Evolutionary conservation across 176 grass and related monocot species (phyloP), one percentile per base, ranked within the genome.

Genomic region (Rhynchospora tenuis): DNA sequence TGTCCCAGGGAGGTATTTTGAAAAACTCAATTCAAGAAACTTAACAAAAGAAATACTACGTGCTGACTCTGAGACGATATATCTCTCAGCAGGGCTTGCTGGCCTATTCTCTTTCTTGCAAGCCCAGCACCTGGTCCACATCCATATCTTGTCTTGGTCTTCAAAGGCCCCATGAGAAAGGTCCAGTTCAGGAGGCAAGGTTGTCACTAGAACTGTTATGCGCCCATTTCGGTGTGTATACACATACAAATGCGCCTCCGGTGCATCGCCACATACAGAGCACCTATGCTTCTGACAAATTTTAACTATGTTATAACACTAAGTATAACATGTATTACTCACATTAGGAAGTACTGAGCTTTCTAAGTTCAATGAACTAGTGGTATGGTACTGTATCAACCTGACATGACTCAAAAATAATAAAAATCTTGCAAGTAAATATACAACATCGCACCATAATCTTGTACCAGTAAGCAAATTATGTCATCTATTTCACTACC

Each of bases 1-100:
- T 88, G 84, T 91, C 82, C 86, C 91, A 80, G 92, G 81, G 80
- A 91, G 90, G 69, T 94, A 91, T 22, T 89, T 89, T 63, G 92
- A 98, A 87, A 98, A 98, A 85, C 95, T 94, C 42, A 98, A 89
- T 81, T 98, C 92, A 79, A 98, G 86, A 81, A 98, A 98, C 69
- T 98, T 98, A 28, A 90, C 92, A 77, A 98, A 98, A 22, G 92
- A 94, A 16, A 98, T 84, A 90, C 87, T 93, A 52, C 87, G 82
- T 7, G 95, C 92, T 67, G 90, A 91, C 68, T 89, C 89, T 57
- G 95, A 98, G 51, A 95, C 81, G 57, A 91, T 62, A 85, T 91
- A 92, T 80, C 92, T 91, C 1, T 38, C 83, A 46, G 83, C 89
- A 63, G 89, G 85, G 61, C 58, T 44, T 9, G 66, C 38, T 14